Percentiles rank a stretch among this genome's conserved stretches.
phyloP scores from a whole-genome alignment of 208 protist species.

The Leishmania major region DNA sequence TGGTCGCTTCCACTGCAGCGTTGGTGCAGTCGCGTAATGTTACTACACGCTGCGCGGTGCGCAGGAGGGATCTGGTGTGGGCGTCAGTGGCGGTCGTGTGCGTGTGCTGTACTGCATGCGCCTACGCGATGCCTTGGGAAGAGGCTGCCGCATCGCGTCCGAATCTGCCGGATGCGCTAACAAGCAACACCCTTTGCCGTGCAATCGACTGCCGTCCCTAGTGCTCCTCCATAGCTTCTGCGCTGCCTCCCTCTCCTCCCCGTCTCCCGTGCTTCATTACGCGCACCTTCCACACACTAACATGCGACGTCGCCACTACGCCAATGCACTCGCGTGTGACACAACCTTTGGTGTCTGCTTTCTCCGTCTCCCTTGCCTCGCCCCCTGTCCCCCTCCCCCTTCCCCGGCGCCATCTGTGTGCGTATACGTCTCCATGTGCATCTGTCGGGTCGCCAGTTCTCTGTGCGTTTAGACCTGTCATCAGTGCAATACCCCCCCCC shows the following conservation, averaged over 20 bases:
- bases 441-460: neutral
- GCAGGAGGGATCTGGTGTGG: neutral
- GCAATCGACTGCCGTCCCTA: neutral
- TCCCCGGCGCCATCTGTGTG: neutral
- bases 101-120: neutral
- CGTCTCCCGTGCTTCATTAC: neutral
- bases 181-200: neutral
- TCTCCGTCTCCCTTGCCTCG: neutral
- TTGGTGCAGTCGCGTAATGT: neutral
- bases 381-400: neutral
- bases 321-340: neutral
- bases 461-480: neutral
- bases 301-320: neutral
- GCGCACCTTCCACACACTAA: neutral
- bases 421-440: neutral
- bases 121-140: neutral
- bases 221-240: neutral
- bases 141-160: neutral
- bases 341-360: neutral
- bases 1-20: neutral
- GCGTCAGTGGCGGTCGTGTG: neutral
- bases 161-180: neutral
- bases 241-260: conserved; percentile 1
- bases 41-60: neutral
- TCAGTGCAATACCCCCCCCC: neutral